Evolutionary conservation across 2,329 filamentous ascomycete genomes (phyloP), one percentile per base, ranked within the genome.

Genomic region (Pseudocercospora eumusae): DNA sequence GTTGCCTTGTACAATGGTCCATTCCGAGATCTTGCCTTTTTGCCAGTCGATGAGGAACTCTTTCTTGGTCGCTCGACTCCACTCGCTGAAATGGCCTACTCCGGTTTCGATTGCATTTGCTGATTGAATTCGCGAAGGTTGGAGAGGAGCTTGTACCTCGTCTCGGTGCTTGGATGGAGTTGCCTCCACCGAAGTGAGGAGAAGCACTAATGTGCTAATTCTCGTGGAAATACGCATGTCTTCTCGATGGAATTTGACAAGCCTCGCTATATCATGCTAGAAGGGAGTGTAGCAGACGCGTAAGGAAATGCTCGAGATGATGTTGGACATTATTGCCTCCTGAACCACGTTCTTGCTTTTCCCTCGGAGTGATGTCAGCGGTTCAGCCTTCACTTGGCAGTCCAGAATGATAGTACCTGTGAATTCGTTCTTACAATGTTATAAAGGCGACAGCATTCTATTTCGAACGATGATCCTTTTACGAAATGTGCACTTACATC

Each of bases 1-100:
- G 64, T 81, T 81, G 61, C 79, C 79, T 68, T 77, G 73, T 4
- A 81, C 79, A 36, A 81, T 71, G 13, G 71, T 77, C 79, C 79
- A 81, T 68, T 81, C 76, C 23, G 74, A 74, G 3, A 74, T 72
- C 59, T 69, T 73, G 11, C 76, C 76, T 4, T 71, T 75, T 63
- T 81, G 79, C 79, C 79, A 81, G 68, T 81, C 79, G 62, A 80
- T 72, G 53, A 81, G 68, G 53, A 81, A 81, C 13, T 75, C 70
- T 47, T 77, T 79, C 71, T 81, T 81, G 18, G 74, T 80, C 10
- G 74, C 75, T 36, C 79, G 78, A 25, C 76, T 78, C 79, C 79
- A 81, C 66, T 81, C 78, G 69, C 77, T 79, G 70, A 81, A 81
- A 70, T 81, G 79, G 31, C 79, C 79, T 11, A 80, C 78, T 15